These are phyloP conservation scores for Penstemon barbatus DNA, from an alignment of 257 asterid genomes.

Conservation along the genomic window DNA sequence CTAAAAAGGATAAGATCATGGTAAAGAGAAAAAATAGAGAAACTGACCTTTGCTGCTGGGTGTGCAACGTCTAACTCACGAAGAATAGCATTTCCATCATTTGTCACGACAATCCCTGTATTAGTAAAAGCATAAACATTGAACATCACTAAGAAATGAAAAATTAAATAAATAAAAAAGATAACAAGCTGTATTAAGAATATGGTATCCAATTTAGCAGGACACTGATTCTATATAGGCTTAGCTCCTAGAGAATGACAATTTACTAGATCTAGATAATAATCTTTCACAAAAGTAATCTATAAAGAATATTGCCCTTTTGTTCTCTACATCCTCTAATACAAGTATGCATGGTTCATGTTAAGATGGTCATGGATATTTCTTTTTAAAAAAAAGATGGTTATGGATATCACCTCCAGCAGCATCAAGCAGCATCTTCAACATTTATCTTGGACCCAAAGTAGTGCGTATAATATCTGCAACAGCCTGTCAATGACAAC, in stretches of 20 bases:
- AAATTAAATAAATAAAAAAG: not conserved
- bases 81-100: constrained; percentile 95
- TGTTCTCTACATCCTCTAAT: constrained; percentile 16
- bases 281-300: not conserved
- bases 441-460: constrained; percentile 90
- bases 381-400: too few relatives aligned
- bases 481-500: constrained; percentile 62
- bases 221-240: not conserved
- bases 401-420: constrained; percentile 53
- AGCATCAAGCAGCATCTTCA: constrained; percentile 93
- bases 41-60: constrained; percentile 85
- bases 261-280: too few relatives aligned
- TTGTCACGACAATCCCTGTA: constrained; percentile 91
- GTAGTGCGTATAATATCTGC: constrained; percentile 95
- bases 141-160: not conserved
- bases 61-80: constrained; percentile 95
- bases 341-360: constrained; percentile 7
- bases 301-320: constrained; percentile 3
- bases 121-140: constrained; percentile 16
- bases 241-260: too few relatives aligned
- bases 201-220: not conserved
- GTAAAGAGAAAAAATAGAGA: constrained; percentile 5
- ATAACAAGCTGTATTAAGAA: too few relatives aligned
- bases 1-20: not conserved
- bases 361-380: not conserved